phyloP scores from a whole-genome alignment of 169 alveolate species.

The Hammondia hammondi region DNA sequence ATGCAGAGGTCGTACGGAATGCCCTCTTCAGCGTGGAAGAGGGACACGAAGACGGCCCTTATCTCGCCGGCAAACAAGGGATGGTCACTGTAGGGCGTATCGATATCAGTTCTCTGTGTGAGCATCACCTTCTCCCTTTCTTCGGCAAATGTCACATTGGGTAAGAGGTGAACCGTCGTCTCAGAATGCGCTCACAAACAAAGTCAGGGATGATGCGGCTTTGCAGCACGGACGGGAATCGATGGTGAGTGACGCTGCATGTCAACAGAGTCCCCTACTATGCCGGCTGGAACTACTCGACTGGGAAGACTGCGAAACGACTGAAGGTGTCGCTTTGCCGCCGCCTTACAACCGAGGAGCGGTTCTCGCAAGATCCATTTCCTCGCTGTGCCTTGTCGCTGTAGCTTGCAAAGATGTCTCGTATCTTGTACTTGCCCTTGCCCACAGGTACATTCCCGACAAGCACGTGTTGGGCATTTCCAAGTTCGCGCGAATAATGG shows the following conservation, averaged over 20 bases:
- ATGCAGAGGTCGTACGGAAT: background rate
- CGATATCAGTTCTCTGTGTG: conserved; percentile 65
- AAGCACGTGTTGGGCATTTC: conserved; percentile 66
- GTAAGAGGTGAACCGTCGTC: conserved; percentile 9
- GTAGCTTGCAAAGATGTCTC: too few species aligned
- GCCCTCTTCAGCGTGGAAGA: background rate
- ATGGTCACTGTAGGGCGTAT: conserved; percentile 45
- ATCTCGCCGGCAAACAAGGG: background rate
- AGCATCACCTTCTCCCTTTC: conserved; percentile 74
- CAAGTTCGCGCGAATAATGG: conserved; percentile 64
- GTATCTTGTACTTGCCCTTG: background rate
- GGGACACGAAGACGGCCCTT: background rate
- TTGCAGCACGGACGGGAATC: too few species aligned
- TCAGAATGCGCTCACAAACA: too few species aligned
- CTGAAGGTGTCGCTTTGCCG: too few species aligned
- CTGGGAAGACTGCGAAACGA: too few species aligned
- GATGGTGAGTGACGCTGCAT: too few species aligned
- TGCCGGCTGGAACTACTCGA: too few species aligned
- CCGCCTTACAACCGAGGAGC: too few species aligned
- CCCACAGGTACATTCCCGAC: conserved; percentile 65
- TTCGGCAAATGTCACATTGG: conserved; percentile 70
- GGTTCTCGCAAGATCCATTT: too few species aligned
- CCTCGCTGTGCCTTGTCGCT: too few species aligned
- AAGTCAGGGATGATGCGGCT: too few species aligned
- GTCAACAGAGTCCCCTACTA: too few species aligned